phyloP scores from a whole-genome alignment of 192 early-diverging fungal species.

The Powellomyces hirtus region DNA sequence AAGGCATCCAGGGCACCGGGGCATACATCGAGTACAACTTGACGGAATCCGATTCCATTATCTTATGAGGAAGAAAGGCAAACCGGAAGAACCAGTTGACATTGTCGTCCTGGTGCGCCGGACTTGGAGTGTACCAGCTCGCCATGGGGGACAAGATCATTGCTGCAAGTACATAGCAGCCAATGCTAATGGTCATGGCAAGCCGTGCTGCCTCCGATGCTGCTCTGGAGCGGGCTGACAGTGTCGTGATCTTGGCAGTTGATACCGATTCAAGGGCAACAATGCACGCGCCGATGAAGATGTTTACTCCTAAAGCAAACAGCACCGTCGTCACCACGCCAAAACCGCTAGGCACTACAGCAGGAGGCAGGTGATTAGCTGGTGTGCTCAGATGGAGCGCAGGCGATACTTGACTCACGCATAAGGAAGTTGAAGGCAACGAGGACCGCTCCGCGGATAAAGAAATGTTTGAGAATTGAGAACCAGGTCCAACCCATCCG shows the following conservation, averaged over 20 bases:
- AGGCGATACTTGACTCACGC: slow-evolving; percentile 2
- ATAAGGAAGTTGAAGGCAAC: slow-evolving; percentile 26
- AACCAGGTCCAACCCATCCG: slow-evolving; percentile 31
- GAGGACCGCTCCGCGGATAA: slow-evolving; percentile 33
- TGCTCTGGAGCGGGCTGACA: too few species aligned
- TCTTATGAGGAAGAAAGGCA: slow-evolving; percentile 25
- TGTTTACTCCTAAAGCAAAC: slow-evolving; percentile 39
- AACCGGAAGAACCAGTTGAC: slow-evolving; percentile 22
- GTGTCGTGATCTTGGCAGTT: neutral
- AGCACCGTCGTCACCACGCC: slow-evolving; percentile 30
- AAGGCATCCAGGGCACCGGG: slow-evolving; percentile 33
- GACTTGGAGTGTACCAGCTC: slow-evolving; percentile 18
- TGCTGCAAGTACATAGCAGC: slow-evolving; percentile 15
- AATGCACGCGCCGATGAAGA: slow-evolving; percentile 35
- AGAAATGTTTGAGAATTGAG: slow-evolving; percentile 36
- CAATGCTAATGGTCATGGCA: slow-evolving; percentile 1
- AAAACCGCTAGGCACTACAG: neutral
- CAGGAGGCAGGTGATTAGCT: neutral
- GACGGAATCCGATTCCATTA: neutral
- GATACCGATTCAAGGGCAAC: slow-evolving; percentile 15
- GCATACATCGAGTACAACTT: slow-evolving; percentile 33
- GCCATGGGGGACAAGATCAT: slow-evolving; percentile 11
- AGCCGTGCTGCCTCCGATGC: neutral
- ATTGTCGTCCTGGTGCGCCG: slow-evolving; percentile 12
- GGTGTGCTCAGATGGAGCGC: neutral